Evolutionary conservation across 768 basidiomycete species (phyloP).

Genomic region (Solioccasus polychromus): DNA sequence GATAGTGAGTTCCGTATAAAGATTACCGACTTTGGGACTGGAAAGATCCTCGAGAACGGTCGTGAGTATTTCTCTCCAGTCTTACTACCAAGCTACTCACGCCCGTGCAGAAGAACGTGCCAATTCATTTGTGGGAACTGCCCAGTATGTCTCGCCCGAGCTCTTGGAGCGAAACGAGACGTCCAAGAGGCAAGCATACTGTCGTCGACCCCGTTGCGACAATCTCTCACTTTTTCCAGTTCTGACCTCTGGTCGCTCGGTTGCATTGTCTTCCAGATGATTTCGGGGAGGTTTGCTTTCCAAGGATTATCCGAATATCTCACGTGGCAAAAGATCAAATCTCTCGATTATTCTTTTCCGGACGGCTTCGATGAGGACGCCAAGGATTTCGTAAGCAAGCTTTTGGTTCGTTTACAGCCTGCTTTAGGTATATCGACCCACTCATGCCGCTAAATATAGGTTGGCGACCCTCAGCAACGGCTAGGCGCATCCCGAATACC

Average conservation of each 20-base stretch:
- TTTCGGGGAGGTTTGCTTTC: slow-evolving; percentile 90
- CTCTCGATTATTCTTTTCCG: slow-evolving; percentile 83
- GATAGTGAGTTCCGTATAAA: slow-evolving; percentile 84
- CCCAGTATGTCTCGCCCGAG: slow-evolving; percentile 88
- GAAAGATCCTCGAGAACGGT: slow-evolving; percentile 63
- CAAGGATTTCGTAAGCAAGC: slow-evolving; percentile 70
- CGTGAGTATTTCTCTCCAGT: slow-evolving; percentile 38
- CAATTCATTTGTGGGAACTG: slow-evolving; percentile 84
- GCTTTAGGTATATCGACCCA: background rate
- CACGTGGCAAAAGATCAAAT: slow-evolving; percentile 92
- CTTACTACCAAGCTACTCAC: slow-evolving; percentile 4
- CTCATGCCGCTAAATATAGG: slow-evolving; percentile 36
- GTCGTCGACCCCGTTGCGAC: background rate
- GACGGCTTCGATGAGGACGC: slow-evolving; percentile 81
- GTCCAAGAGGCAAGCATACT: slow-evolving; percentile 60
- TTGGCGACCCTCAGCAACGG: slow-evolving; percentile 55
- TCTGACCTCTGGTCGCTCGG: slow-evolving; percentile 96
- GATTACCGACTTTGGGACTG: slow-evolving; percentile 97
- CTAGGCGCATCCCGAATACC: slow-evolving; percentile 50
- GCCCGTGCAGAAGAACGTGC: slow-evolving; percentile 45
- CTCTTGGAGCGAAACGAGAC: slow-evolving; percentile 72
- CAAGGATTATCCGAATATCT: slow-evolving; percentile 89
- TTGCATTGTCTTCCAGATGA: slow-evolving; percentile 91
- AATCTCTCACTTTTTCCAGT: slow-evolving; percentile 36
- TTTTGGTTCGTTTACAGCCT: slow-evolving; percentile 53